Evolutionary conservation across 2,329 filamentous ascomycete genomes (phyloP).

Genomic region (Penicillium olsonii): DNA sequence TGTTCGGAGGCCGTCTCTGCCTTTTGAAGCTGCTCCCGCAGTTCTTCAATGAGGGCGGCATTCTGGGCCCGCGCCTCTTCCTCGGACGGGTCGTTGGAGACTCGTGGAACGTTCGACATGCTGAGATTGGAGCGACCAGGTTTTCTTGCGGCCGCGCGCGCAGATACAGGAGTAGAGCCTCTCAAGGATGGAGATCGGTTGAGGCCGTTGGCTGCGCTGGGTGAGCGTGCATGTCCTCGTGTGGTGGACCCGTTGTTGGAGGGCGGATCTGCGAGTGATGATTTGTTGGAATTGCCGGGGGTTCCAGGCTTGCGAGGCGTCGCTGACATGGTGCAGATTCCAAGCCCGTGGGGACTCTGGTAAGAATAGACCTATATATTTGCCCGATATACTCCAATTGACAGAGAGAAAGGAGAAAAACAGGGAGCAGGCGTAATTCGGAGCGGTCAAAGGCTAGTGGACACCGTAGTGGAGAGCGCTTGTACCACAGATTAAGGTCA

Average conservation of each 20-base stretch:
- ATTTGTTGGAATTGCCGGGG: constrained; percentile 35
- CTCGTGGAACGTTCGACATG: constrained; percentile 47
- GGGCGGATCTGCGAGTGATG: constrained; percentile 31
- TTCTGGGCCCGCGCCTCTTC: constrained; percentile 78
- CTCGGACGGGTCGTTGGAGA: constrained; percentile 55
- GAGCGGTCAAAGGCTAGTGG: constrained; percentile 30
- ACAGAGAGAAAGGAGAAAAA: constrained; percentile 4
- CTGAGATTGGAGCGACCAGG: constrained; percentile 48
- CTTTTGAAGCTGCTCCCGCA: constrained; percentile 78
- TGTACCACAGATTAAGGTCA: constrained; percentile 14
- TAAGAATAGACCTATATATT: constrained; percentile 9
- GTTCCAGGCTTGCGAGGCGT: constrained; percentile 45
- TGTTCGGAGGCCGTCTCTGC: constrained; percentile 77
- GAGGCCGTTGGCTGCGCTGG: constrained; percentile 52
- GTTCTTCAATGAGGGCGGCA: constrained; percentile 75
- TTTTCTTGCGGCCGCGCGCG: constrained; percentile 69
- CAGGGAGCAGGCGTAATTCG: constrained; percentile 18
- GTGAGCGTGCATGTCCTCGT: constrained; percentile 49
- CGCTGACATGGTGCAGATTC: constrained; percentile 42
- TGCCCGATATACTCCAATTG: constrained; percentile 2
- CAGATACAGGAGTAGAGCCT: constrained; percentile 60
- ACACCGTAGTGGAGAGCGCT: constrained; percentile 22
- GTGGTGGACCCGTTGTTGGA: constrained; percentile 37
- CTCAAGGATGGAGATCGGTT: constrained; percentile 67
- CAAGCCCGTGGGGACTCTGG: constrained; percentile 14